phyloP scores from a whole-genome alignment of 306 rosid genomes.

The Benincasa hispida region DNA sequence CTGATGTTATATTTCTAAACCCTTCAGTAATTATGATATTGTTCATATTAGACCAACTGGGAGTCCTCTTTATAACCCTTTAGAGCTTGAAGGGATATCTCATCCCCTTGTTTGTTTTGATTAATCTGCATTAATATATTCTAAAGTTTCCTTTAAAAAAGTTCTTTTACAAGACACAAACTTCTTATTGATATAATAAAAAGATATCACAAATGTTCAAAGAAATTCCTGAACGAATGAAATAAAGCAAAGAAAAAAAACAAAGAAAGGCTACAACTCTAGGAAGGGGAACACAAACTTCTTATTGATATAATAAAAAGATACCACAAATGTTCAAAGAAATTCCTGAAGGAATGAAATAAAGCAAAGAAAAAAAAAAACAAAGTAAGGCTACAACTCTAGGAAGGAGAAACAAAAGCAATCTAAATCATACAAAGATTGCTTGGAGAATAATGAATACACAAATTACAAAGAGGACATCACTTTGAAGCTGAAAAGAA shows the following conservation, averaged over 20 bases:
- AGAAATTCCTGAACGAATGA: background rate
- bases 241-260: background rate
- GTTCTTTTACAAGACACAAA: background rate
- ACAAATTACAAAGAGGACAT: background rate
- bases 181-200: background rate
- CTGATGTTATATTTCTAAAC: background rate
- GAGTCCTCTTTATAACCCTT: background rate
- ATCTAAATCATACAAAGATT: background rate
- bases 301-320: background rate
- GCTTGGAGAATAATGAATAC: background rate
- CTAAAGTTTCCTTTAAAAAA: background rate
- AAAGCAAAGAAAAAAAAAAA: background rate
- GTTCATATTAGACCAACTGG: background rate
- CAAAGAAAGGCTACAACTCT: background rate
- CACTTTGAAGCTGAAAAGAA: background rate
- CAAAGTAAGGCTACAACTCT: background rate
- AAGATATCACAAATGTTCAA: background rate
- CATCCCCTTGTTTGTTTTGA: background rate
- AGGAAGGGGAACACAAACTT: background rate
- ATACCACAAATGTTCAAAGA: background rate
- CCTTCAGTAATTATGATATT: background rate
- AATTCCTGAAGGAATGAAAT: background rate
- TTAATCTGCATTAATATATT: background rate
- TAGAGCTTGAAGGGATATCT: background rate
- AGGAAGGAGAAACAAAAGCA: background rate